phyloP scores from a whole-genome alignment of 1,284 basidiomycete genomes.

The Trichosporon sp. region DNA sequence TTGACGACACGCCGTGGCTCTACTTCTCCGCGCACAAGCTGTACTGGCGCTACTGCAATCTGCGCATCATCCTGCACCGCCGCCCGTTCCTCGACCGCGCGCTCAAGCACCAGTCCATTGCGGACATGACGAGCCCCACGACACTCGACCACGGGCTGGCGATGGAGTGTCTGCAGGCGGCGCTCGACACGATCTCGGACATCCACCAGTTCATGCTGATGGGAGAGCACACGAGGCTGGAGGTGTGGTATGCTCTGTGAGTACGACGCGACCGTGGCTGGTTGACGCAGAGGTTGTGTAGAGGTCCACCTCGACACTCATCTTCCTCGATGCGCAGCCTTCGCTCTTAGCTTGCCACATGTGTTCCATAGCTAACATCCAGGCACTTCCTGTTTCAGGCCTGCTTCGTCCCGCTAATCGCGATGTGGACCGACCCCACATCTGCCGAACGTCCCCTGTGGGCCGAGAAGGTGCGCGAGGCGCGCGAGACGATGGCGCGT shows the following conservation, averaged over 20 bases:
- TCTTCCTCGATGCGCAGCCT: too few relatives aligned
- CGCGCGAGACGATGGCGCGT: conserved; percentile 27
- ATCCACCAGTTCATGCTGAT: conserved; percentile 34
- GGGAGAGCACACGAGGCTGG: conserved; percentile 27
- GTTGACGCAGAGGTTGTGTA: too few relatives aligned
- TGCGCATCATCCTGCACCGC: conserved; percentile 36
- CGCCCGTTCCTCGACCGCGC: conserved; percentile 36
- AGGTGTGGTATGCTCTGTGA: conserved; percentile 40
- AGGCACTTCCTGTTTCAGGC: conserved; percentile 42
- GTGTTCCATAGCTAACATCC: not conserved
- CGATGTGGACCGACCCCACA: conserved; percentile 32
- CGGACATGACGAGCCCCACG: not conserved
- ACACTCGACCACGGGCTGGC: conserved; percentile 28
- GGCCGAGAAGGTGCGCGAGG: conserved; percentile 28
- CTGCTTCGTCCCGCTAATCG: conserved; percentile 36
- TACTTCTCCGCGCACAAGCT: conserved; percentile 38
- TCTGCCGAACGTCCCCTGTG: conserved; percentile 25
- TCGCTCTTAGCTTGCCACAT: not conserved
- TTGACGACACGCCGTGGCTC: conserved; percentile 33
- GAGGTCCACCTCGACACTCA: too few relatives aligned
- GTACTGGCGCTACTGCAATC: conserved; percentile 38
- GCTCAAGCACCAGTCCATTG: conserved; percentile 27
- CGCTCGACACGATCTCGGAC: conserved; percentile 33
- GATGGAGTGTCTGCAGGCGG: conserved; percentile 29
- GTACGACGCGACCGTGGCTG: conserved; percentile 13